These are phyloP conservation scores for Coelastrella sp. DNA, from an alignment of 139 green algal species.

Conservation along the genomic window DNA sequence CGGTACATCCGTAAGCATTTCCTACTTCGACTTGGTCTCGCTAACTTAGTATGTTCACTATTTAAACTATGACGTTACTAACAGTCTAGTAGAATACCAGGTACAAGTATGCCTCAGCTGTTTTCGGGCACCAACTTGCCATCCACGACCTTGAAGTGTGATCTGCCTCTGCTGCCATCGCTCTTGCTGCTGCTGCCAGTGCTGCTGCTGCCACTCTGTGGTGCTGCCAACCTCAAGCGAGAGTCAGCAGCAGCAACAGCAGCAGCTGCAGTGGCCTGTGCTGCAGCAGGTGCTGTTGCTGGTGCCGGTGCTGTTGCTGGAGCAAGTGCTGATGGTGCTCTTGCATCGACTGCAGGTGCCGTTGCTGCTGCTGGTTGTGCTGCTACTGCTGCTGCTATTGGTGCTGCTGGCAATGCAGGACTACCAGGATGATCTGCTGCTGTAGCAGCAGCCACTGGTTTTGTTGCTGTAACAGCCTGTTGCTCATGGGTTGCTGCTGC, in stretches of 20 bases:
- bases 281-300: background rate
- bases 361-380: background rate
- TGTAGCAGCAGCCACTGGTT: background rate
- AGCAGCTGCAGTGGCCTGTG: background rate
- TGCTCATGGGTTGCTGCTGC: background rate
- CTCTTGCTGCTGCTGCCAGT: background rate
- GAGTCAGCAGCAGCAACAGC: no score
- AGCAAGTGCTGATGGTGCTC: background rate
- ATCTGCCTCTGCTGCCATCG: background rate
- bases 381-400: slow-evolving; percentile 1
- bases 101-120: no score
- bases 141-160: no score
- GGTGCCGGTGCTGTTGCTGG: background rate
- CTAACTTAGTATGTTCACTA: no score
- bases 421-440: background rate
- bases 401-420: background rate
- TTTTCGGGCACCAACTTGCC: no score
- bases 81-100: no score
- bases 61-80: no score
- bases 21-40: no score
- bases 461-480: background rate
- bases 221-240: no score
- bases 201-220: background rate
- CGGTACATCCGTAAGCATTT: no score
- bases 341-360: background rate